Conservation (phyloP, 2,329 filamentous ascomycete genomes). For the Rutstroemia sp. region DNA sequence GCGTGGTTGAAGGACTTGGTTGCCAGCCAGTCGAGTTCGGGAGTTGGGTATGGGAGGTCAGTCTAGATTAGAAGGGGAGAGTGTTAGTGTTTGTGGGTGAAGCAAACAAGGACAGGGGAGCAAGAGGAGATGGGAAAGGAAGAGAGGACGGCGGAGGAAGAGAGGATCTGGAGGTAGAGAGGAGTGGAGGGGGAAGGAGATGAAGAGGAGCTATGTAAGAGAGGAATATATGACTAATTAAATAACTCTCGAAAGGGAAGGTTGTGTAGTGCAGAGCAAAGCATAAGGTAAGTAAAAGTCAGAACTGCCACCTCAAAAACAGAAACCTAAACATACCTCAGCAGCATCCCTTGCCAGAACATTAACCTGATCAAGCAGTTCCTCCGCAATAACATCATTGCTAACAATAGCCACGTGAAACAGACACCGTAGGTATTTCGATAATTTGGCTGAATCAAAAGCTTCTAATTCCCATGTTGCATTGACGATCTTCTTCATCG, state of each 20-base stretch:
- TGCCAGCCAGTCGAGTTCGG: constrained; percentile 72
- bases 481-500: constrained; percentile 62
- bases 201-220: background rate
- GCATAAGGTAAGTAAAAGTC: background rate
- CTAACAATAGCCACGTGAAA: constrained; percentile 59
- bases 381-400: constrained; percentile 43
- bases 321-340: constrained; percentile 32
- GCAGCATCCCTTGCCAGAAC: constrained; percentile 43
- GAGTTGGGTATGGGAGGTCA: constrained; percentile 48
- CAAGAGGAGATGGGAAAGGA: too few species aligned
- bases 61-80: constrained; percentile 24
- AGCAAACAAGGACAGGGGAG: too few species aligned
- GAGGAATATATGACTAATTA: too few species aligned
- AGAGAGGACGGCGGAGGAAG: background rate
- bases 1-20: constrained; percentile 62
- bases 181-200: too few species aligned
- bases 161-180: background rate
- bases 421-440: constrained; percentile 72
- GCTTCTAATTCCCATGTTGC: constrained; percentile 51
- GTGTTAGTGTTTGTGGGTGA: too few species aligned
- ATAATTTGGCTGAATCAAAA: constrained; percentile 52
- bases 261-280: too few species aligned
- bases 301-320: too few species aligned
- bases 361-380: constrained; percentile 57
- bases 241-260: background rate